A percentile compares a stretch with the other conserved stretches of the same genome.
phyloP scores from a whole-genome alignment of 2,329 filamentous ascomycete genomes.

The Penicillium sp. region DNA sequence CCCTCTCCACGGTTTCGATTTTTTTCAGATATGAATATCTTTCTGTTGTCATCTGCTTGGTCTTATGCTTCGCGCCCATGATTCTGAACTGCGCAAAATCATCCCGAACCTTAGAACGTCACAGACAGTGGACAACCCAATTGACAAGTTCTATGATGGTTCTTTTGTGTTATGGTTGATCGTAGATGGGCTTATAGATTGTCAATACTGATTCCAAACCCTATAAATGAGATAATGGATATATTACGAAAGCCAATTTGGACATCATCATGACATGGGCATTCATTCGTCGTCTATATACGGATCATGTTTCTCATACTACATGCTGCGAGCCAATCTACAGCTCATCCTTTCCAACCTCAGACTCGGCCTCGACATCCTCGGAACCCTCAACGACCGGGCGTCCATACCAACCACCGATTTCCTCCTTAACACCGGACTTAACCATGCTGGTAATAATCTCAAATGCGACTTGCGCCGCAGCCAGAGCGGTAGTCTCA shows the following conservation, averaged over 20 bases:
- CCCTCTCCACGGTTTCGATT: background rate
- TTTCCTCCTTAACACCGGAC: conserved; percentile 39
- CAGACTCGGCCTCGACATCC: conserved; percentile 5
- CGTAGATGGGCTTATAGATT: conserved; percentile 5
- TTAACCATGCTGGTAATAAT: conserved; percentile 67
- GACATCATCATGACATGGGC: background rate
- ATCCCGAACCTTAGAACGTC: conserved; percentile 14
- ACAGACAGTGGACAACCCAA: conserved; percentile 16
- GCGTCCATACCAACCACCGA: conserved; percentile 43
- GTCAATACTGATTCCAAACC: background rate
- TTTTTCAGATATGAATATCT: conserved; percentile 12
- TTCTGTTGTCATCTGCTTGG: conserved; percentile 8
- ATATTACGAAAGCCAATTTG: background rate
- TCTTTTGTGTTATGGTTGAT: conserved; percentile 1
- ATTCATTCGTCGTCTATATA: conserved; percentile 21
- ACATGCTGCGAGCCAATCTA: conserved; percentile 7
- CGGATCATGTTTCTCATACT: conserved; percentile 15
- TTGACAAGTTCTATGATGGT: conserved; percentile 13
- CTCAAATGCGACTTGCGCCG: conserved; percentile 81
- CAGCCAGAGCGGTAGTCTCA: conserved; percentile 80
- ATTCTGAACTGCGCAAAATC: conserved; percentile 5
- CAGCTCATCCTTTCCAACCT: conserved; percentile 30
- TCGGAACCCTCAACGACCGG: conserved; percentile 20
- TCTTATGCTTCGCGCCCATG: conserved; percentile 5
- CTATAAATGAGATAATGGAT: background rate